phyloP scores from a whole-genome alignment of 2,329 filamentous ascomycete genomes.

The Alternaria brassicae region DNA sequence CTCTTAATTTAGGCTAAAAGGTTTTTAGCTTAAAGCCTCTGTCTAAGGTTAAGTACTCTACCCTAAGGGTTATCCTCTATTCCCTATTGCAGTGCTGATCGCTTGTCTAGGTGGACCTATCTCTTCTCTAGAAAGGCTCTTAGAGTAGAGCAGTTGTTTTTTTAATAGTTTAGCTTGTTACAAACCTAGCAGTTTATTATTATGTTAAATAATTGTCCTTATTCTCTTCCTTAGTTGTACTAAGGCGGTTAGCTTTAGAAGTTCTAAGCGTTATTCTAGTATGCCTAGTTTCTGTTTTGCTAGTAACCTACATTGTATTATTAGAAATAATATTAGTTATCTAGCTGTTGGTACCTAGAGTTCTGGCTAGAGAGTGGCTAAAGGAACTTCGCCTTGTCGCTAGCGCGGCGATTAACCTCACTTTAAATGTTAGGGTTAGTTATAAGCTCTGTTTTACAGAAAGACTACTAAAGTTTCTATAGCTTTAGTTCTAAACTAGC shows the following conservation, averaged over 20 bases:
- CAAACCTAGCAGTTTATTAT: not conserved
- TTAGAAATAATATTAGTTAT: too few species aligned
- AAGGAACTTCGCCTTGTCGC: too few species aligned
- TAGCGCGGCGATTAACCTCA: not conserved
- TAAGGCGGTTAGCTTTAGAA: not conserved
- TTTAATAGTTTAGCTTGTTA: not conserved
- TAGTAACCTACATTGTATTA: too few species aligned
- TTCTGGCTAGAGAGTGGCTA: too few species aligned
- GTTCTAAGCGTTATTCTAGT: not conserved
- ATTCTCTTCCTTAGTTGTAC: not conserved
- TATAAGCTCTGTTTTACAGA: not conserved
- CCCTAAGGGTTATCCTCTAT: not conserved
- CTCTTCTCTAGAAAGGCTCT: not conserved
- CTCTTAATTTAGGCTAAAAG: not conserved
- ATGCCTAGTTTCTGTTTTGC: too few species aligned
- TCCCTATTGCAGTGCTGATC: not conserved
- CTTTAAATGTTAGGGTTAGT: not conserved
- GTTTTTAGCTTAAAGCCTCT: not conserved
- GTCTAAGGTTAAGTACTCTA: not conserved
- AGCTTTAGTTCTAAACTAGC: not conserved
- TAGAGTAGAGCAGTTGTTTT: not conserved
- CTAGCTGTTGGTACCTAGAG: too few species aligned
- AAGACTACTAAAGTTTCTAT: not conserved
- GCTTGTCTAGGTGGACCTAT: not conserved
- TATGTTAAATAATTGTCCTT: not conserved